A percentile compares a stretch with the other conserved stretches of the same genome.
Conservation (phyloP, 306 rosid genomes). For the Arachis stenosperma region DNA sequence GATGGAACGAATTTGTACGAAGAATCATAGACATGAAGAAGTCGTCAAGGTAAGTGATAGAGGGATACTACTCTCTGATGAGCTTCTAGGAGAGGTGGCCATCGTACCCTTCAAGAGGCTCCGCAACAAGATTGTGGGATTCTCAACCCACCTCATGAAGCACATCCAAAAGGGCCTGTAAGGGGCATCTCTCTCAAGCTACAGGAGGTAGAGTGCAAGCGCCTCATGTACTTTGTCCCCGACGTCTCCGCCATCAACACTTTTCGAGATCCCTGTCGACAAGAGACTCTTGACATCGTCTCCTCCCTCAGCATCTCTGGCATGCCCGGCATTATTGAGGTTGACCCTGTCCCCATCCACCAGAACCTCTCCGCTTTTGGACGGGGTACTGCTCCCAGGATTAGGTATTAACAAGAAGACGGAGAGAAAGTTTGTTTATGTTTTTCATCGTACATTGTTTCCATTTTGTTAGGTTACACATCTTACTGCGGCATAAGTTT, state of each 20-base stretch:
- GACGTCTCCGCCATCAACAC: conserved; percentile 47
- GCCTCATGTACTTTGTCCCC: conserved; percentile 59
- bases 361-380: not conserved
- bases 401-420: not conserved
- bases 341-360: conserved; percentile 38
- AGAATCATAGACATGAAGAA: conserved; percentile 48
- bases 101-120: conserved; percentile 55
- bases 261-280: conserved; percentile 43
- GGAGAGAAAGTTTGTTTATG: too few species aligned
- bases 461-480: too few species aligned
- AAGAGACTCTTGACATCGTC: conserved; percentile 56
- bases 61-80: conserved; percentile 54
- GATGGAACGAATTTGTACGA: conserved; percentile 62
- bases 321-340: conserved; percentile 38
- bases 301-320: conserved; percentile 47
- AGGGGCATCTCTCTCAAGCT: conserved; percentile 58
- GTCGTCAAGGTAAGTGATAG: conserved; percentile 56
- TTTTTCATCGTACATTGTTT: too few species aligned
- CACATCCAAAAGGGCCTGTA: conserved; percentile 59
- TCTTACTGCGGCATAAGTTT: too few species aligned
- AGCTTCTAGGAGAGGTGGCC: conserved; percentile 50
- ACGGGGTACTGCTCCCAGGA: not conserved
- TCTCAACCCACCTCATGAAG: conserved; percentile 59
- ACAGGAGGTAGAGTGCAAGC: conserved; percentile 47
- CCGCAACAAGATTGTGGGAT: conserved; percentile 56